A percentile compares a stretch with the other conserved stretches of the same genome.
phyloP scores from a whole-genome alignment of 2,329 filamentous ascomycete genomes.

The Fusarium torulosum region DNA sequence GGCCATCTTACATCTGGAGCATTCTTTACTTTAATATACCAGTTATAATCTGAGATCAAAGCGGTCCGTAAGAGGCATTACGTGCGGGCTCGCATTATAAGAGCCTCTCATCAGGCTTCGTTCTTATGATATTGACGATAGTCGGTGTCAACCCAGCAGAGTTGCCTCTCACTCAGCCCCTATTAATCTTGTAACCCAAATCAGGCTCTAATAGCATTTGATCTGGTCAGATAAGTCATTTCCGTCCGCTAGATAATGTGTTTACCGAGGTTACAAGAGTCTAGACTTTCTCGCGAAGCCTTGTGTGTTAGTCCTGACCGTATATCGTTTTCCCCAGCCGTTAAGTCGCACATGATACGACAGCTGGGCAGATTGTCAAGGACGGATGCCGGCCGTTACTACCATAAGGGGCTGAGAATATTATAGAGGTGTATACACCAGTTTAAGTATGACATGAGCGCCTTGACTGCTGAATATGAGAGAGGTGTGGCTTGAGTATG shows the following conservation, averaged over 20 bases:
- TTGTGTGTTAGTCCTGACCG: background rate
- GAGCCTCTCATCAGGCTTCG: no score
- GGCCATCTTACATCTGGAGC: background rate
- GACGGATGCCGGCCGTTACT: background rate
- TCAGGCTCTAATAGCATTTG: background rate
- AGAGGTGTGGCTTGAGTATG: background rate
- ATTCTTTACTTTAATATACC: background rate
- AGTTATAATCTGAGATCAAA: no score
- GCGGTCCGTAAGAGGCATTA: no score
- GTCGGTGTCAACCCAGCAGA: no score
- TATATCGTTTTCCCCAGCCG: background rate
- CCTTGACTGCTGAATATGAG: no score
- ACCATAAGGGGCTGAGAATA: no score
- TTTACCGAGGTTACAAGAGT: background rate
- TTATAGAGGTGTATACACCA: no score
- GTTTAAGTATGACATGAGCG: no score
- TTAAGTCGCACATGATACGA: constrained; percentile 7
- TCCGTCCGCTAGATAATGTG: background rate
- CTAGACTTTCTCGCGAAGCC: background rate
- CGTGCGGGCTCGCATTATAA: no score
- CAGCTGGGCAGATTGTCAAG: background rate
- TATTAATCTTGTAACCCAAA: no score
- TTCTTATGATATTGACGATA: no score
- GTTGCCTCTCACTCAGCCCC: no score
- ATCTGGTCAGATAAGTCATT: background rate